These are phyloP conservation scores for Aaosphaeria pasadenensis DNA, from an alignment of 2,329 filamentous ascomycete species.

Conservation along the genomic window DNA sequence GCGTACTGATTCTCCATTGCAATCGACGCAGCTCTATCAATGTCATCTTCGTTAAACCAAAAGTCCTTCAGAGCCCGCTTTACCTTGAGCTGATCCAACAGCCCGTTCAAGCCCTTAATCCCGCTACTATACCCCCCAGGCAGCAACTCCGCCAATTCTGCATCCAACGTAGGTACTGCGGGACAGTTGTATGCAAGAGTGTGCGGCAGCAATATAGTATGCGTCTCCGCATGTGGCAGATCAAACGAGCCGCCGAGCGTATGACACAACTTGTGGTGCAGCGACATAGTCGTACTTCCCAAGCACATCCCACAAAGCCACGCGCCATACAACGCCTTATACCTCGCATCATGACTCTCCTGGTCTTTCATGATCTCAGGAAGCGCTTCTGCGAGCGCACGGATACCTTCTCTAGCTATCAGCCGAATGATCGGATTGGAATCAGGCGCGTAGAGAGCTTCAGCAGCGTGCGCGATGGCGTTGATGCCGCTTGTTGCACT, in stretches of 20 bases:
- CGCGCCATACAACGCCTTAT: constrained; percentile 57
- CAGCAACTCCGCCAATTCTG: constrained; percentile 51
- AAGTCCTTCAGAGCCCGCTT: constrained; percentile 53
- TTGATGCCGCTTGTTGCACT: constrained; percentile 62
- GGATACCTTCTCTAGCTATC: constrained; percentile 57
- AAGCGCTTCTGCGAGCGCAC: constrained; percentile 52
- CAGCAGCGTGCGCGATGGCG: constrained; percentile 64
- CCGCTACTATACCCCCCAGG: constrained; percentile 59
- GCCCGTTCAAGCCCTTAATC: constrained; percentile 54
- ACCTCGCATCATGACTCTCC: constrained; percentile 22
- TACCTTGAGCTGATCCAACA: constrained; percentile 54
- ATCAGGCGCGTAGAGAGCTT: constrained; percentile 62
- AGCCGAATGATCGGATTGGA: constrained; percentile 59
- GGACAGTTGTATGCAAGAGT: constrained; percentile 62
- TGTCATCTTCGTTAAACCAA: constrained; percentile 59
- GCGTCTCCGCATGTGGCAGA: constrained; percentile 64
- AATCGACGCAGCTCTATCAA: constrained; percentile 60
- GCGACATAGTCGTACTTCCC: constrained; percentile 59
- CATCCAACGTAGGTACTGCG: constrained; percentile 51
- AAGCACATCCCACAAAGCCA: constrained; percentile 63
- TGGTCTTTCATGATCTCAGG: constrained; percentile 51
- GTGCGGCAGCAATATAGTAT: constrained; percentile 62
- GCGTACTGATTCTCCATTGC: constrained; percentile 58
- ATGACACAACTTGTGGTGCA: constrained; percentile 68
- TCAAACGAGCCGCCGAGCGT: constrained; percentile 62